Evolutionary conservation across 192 early-diverging fungal genomes (phyloP).

Genomic region (Coemansia sp.): DNA sequence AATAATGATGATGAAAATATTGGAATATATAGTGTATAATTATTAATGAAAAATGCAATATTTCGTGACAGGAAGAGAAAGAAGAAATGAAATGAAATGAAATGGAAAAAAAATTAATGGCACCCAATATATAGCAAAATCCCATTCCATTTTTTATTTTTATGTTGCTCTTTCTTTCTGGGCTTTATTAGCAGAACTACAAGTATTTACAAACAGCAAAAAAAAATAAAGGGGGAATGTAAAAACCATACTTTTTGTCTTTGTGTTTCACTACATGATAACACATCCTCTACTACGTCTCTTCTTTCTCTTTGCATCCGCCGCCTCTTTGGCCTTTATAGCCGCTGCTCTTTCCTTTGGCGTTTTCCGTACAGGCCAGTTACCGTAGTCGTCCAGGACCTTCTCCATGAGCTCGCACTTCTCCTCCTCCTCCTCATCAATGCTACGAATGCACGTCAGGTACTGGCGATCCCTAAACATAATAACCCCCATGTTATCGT

Average conservation of each 20-base stretch:
- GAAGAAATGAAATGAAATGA: background rate
- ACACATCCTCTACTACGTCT: background rate
- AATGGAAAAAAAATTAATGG: conserved; percentile 1
- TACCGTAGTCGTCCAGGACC: background rate
- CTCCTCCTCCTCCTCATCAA: background rate
- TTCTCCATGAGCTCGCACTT: background rate
- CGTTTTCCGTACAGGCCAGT: background rate
- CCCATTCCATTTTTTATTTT: background rate
- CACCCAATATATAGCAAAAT: background rate
- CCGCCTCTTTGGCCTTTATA: background rate
- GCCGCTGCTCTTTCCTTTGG: background rate
- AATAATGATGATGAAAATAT: background rate
- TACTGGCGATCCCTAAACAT: background rate
- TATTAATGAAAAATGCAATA: too few species aligned
- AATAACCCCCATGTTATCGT: background rate
- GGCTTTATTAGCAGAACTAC: too few species aligned
- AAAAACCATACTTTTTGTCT: background rate
- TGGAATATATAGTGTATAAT: too few species aligned
- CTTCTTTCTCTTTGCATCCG: background rate
- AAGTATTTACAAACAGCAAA: too few species aligned
- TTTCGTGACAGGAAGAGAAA: too few species aligned
- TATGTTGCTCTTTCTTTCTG: too few species aligned
- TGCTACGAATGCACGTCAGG: background rate
- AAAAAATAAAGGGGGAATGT: too few species aligned
- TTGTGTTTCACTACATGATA: background rate